These are phyloP conservation scores for Mortierella alpina DNA, from an alignment of 192 early-diverging fungal species.

Conservation along the genomic window DNA sequence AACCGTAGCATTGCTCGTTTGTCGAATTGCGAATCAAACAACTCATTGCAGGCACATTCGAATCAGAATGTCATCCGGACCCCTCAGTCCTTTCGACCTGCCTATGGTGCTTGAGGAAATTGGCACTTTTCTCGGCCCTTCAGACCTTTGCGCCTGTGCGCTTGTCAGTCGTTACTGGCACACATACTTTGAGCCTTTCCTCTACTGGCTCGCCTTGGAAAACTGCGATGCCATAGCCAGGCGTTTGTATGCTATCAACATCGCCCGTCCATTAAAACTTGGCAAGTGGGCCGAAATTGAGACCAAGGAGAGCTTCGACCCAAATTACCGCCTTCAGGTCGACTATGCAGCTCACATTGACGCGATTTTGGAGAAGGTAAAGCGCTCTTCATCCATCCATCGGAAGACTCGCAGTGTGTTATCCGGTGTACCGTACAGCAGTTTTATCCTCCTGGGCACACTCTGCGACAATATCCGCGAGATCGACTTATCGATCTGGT, in stretches of 20 bases:
- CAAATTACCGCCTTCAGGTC: background rate
- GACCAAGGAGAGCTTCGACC: background rate
- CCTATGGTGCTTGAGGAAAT: background rate
- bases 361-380: background rate
- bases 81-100: constrained; percentile 3
- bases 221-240: background rate
- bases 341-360: background rate
- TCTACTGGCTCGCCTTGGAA: constrained; percentile 3
- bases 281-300: too few species aligned
- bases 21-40: too few species aligned
- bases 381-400: background rate
- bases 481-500: background rate
- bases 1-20: too few species aligned
- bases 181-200: background rate
- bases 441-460: constrained; percentile 4
- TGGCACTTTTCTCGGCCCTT: background rate
- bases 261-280: too few species aligned
- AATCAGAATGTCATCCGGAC: background rate
- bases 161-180: background rate
- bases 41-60: too few species aligned
- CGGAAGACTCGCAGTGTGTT: background rate
- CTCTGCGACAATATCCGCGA: background rate
- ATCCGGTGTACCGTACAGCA: background rate
- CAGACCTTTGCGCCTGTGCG: background rate
- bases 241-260: too few species aligned